Evolutionary conservation across 768 basidiomycete species (phyloP), one percentile per base, ranked within the genome.

Genomic region (Tremella fuciformis): DNA sequence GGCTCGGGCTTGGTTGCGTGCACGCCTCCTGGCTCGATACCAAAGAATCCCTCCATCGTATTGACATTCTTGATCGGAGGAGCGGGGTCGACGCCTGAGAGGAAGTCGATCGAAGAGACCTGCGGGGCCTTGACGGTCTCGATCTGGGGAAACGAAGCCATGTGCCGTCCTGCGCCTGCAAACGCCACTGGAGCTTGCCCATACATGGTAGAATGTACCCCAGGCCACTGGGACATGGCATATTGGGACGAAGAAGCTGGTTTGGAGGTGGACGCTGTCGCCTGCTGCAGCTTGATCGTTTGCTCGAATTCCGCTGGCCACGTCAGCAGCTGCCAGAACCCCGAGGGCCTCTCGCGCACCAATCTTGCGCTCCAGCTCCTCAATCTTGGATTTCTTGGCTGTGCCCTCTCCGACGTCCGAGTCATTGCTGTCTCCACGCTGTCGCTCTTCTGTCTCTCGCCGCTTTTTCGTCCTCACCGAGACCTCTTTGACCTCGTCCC

Each of bases 401-500:
- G 3, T 8, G 3, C 39, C 3, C 6, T 34, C 29, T 4, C 4
- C 29, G 11, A 34, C 29, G 29, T 34, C 29, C 29, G 29, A 34
- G 29, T 34, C 29, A 34, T 68, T 16, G 57, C 62, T 26, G 57
- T 66, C 60, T 68, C 68, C 9, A 39, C 37, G 37, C 16, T 57
- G 18, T 15, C 57, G 55, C 37, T 40, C 29, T 22, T 25, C 55
- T 56, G 50, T 42, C 42, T n/a, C 54, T 53, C 63, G 29, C 53
- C 38, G 49, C 65, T 38, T 21, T 60, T 58, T 57, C 1, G 59
- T 59, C 19, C 59, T 44, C 3, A 50, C 62, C 38, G 52, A 55
- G 1, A 59, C 50, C 24, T 65, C 63, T 44, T 63, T 69, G 16
- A 42, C 44, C 18, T 64, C 64, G 48, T 73, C 71, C 71, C 71